Conservation (phyloP, 345 rosid genomes). For the Pugionium dolabratum region DNA sequence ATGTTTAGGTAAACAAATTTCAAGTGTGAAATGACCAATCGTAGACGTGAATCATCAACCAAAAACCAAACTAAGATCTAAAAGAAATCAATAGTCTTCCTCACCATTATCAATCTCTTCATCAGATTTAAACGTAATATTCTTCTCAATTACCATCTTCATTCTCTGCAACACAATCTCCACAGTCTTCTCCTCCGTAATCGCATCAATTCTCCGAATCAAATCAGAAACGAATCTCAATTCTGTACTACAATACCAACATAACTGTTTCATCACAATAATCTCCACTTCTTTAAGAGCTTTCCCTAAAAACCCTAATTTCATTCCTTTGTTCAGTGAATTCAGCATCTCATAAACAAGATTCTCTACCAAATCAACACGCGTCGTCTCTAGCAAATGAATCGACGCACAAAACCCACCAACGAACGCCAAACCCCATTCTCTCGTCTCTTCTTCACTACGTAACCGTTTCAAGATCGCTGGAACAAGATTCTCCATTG, state of each 20-base stretch:
- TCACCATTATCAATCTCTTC: neutral
- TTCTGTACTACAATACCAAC: neutral
- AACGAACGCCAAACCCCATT: conserved; percentile 2
- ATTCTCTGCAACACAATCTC: conserved; percentile 10
- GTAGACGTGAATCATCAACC: too few relatives aligned
- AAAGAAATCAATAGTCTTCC: neutral
- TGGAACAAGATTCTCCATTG: neutral
- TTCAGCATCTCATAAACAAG: conserved; percentile 14
- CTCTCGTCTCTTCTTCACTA: neutral
- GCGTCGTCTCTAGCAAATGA: conserved; percentile 17
- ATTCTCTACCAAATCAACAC: neutral
- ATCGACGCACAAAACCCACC: neutral
- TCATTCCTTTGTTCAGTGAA: neutral
- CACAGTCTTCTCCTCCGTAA: neutral
- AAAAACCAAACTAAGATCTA: too few relatives aligned
- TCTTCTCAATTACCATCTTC: neutral
- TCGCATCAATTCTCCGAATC: neutral
- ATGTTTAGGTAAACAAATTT: too few relatives aligned
- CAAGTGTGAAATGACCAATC: too few relatives aligned
- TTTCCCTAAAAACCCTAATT: neutral
- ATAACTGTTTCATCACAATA: neutral
- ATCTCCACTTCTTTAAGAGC: neutral
- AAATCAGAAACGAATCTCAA: conserved; percentile 15
- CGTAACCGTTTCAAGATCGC: conserved; percentile 11
- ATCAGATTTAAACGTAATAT: neutral